phyloP scores from a whole-genome alignment of 495 filamentous ascomycete genomes.

The Poronia punctata region DNA sequence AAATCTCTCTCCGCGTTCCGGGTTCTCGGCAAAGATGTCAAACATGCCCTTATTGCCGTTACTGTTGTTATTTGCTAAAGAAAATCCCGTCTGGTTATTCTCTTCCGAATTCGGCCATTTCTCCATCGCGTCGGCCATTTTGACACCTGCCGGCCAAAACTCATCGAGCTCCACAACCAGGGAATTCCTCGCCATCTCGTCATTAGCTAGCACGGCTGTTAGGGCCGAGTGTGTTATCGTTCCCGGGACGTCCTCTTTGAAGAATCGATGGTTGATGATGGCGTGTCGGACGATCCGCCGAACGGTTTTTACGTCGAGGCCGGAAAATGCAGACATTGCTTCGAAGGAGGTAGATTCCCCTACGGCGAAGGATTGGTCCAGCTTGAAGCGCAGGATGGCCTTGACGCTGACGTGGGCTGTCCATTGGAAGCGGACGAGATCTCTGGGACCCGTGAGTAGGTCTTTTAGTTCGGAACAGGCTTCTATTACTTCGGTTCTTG shows the following conservation, averaged over 20 bases:
- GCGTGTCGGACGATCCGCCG: conserved; percentile 17
- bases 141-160: conserved; percentile 17
- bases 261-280: conserved; percentile 17
- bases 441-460: conserved; percentile 11
- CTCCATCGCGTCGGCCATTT: conserved; percentile 18
- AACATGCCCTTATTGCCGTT: conserved; percentile 17
- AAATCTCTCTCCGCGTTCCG: conserved; percentile 11
- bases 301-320: conserved; percentile 8
- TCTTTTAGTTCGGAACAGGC: conserved; percentile 14
- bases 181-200: conserved; percentile 8
- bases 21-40: conserved; percentile 13
- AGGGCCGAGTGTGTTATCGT: conserved; percentile 14
- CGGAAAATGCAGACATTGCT: conserved; percentile 14
- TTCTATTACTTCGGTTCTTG: conserved; percentile 6
- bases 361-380: conserved; percentile 16
- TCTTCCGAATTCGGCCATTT: conserved; percentile 21
- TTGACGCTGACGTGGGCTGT: conserved; percentile 14
- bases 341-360: conserved; percentile 14
- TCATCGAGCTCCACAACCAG: conserved; percentile 15
- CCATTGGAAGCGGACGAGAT: conserved; percentile 14
- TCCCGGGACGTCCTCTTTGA: conserved; percentile 11
- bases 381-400: conserved; percentile 14
- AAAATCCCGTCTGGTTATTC: conserved; percentile 18
- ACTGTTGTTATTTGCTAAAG: conserved; percentile 12
- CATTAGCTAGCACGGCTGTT: conserved; percentile 8